phyloP scores from a whole-genome alignment of 2,329 filamentous ascomycete genomes.

The Didymella pinodella region DNA sequence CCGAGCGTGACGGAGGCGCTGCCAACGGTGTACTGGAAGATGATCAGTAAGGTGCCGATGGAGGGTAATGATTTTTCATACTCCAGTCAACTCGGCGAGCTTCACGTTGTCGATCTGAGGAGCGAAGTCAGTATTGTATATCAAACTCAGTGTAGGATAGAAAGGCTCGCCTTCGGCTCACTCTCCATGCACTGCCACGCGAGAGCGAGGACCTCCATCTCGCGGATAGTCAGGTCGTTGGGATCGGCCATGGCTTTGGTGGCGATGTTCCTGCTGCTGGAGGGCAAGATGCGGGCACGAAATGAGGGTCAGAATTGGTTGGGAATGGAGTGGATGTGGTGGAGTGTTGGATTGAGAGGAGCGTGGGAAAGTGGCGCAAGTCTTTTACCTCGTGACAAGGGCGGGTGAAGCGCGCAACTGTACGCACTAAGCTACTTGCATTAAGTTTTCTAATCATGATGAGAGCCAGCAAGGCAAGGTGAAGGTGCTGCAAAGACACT shows the following conservation, averaged over 20 bases:
- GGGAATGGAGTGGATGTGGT: background rate
- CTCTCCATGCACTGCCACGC: constrained; percentile 48
- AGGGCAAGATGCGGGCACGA: background rate
- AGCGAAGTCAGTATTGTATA: background rate
- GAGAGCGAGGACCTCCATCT: constrained; percentile 43
- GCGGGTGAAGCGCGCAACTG: background rate
- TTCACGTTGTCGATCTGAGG: constrained; percentile 26
- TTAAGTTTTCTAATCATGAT: constrained; percentile 8
- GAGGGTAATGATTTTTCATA: background rate
- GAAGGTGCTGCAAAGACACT: constrained; percentile 3
- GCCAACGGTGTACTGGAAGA: constrained; percentile 35
- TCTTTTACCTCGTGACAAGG: constrained; percentile 2
- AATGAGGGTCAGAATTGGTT: background rate
- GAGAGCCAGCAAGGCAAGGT: constrained; percentile 17
- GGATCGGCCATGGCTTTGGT: constrained; percentile 1
- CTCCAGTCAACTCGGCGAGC: constrained; percentile 24
- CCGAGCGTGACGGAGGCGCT: constrained; percentile 41
- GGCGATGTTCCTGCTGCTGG: background rate
- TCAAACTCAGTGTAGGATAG: no score
- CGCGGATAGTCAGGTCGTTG: constrained; percentile 33
- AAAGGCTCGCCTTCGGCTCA: constrained; percentile 40
- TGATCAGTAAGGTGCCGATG: constrained; percentile 18
- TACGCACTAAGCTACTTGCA: constrained; percentile 5
- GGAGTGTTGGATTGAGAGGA: background rate
- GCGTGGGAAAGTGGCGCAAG: background rate